Evolutionary conservation across 441 rosid genomes (phyloP), one percentile per base, ranked within the genome.

Genomic region (Arabidopsis lyrata): DNA sequence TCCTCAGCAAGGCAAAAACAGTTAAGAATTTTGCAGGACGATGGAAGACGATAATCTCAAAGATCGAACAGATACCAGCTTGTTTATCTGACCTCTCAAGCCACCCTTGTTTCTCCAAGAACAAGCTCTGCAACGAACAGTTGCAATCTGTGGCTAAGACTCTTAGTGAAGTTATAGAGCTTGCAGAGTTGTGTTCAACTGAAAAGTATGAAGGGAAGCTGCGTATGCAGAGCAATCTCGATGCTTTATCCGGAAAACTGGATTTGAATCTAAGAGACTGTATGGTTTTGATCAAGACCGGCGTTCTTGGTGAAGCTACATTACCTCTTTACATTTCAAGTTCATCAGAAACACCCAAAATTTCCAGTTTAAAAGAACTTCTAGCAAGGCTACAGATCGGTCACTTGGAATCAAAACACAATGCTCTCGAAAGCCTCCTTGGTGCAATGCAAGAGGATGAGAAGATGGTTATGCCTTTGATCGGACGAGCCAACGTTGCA

Each of bases 381-480:
- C 85, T 92, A 24, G 97, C 97, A 1, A 84, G 99, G 80, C 97
- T 94, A 73, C 99, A 94, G 82, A 94, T 94, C 6, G 97, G 99
- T 47, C 93, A 90, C 73, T 70, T 89, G 91, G 99, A 94, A 76
- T 87, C 97, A 8, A 94, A 94, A 68, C 94, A 92, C 59, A 87
- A 62, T 35, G 99, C 99, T 27, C 88, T 94, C 7, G 99, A 90
- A 59, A 78, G 79, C 63, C 86, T 94, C 10, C 85, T 87, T 10
- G 83, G 86, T 52, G 74, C 78, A 63, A 85, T 92, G 97, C 86
- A 88, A 76, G 99, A 94, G 59, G 99, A 94, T 66, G 95, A 90
- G 50, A 89, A 87, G 75, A 73, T 73, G 67, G 85, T 92, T 8
- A 72, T 89, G 63, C 71, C 91, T 35, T 85, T 83, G 67, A 69